Conservation (phyloP, 352 stramenopile genomes). For the Pythium rhizo-oryzae region DNA sequence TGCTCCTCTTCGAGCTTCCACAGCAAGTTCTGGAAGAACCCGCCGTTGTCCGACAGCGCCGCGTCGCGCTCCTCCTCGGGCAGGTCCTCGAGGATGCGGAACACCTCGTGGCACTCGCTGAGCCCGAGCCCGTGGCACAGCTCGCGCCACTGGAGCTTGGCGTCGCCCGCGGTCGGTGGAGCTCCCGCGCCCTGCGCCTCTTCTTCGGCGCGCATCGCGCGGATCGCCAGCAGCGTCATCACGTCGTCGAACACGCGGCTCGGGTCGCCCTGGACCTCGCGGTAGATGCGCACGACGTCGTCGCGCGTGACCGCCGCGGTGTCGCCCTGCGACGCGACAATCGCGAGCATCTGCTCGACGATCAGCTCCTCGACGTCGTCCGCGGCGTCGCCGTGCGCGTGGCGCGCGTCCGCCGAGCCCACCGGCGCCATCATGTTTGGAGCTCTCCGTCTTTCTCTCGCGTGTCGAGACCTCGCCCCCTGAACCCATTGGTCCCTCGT, state of each 20-base stretch:
- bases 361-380: constrained; percentile 6
- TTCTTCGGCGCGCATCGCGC: constrained; percentile 42
- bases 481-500: constrained; percentile 3
- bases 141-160: constrained; percentile 53
- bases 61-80: constrained; percentile 44
- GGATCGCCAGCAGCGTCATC: constrained; percentile 57
- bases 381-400: neutral
- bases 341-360: constrained; percentile 25
- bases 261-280: constrained; percentile 43
- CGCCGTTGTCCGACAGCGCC: constrained; percentile 48
- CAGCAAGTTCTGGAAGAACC: constrained; percentile 69
- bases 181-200: too few relatives aligned
- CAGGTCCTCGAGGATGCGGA: constrained; percentile 47
- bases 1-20: constrained; percentile 60
- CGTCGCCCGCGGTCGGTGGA: constrained; percentile 10
- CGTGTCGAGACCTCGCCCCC: neutral
- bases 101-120: constrained; percentile 50
- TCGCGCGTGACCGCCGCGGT: constrained; percentile 28
- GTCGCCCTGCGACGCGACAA: constrained; percentile 20
- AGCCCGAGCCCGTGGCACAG: constrained; percentile 62
- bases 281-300: constrained; percentile 41
- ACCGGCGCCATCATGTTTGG: neutral
- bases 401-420: neutral
- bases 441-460: too few relatives aligned
- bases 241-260: constrained; percentile 61